Base-by-base conservation (phyloP, 441 rosid genomes). In the Aleurites moluccanus region DNA sequence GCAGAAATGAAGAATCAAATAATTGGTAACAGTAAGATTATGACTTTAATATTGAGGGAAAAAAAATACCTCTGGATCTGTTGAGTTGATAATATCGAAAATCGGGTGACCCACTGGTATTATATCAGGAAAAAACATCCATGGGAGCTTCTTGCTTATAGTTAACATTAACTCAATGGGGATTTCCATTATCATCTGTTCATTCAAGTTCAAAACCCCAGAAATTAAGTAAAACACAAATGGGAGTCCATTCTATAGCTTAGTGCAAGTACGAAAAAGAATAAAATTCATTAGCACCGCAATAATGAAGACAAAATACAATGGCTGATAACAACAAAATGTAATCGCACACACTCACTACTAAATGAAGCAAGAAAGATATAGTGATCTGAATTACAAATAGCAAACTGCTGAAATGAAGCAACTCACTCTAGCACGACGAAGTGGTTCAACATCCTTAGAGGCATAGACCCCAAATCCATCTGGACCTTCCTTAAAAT, bases 101-200 rank as follows among this genome's bases (percentile, higher is more conserved):
- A 94, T 94, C 8, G 96, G 97, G 86, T 94, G 99, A 73, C 97
- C 97, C 7, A 92, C 52, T 1, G 97, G 98, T 16, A 94, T 83
- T 78, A 87, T 84, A 79, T 94, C 95, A 1, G 99, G 99, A 79
- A 94, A 94, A 85, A 94, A 94, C 99, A 92, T 90, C 99, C 97
- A 94, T 42, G 99, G 97, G 49, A 73, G 89, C 81, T 92, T 90
- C 77, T 92, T 82, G 73, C 99, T 90, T 67, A 94, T 80, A 10
- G 96, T 94, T 64, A 94, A 76, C 97, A 94, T 92, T 83, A 91
- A 79, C 80, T 92, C 97, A 49, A 90, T 73, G 35, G 99, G 99
- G 82, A 94, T 91, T 87, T 94, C 97, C 99, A 94, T 91, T 77
- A 91, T 87, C 77, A 92, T 72, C 99, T 94, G 86, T 68, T 40